Evolutionary conservation across 2,329 filamentous ascomycete genomes (phyloP), one percentile per base, ranked within the genome.

Genomic region (Acarospora socialis): DNA sequence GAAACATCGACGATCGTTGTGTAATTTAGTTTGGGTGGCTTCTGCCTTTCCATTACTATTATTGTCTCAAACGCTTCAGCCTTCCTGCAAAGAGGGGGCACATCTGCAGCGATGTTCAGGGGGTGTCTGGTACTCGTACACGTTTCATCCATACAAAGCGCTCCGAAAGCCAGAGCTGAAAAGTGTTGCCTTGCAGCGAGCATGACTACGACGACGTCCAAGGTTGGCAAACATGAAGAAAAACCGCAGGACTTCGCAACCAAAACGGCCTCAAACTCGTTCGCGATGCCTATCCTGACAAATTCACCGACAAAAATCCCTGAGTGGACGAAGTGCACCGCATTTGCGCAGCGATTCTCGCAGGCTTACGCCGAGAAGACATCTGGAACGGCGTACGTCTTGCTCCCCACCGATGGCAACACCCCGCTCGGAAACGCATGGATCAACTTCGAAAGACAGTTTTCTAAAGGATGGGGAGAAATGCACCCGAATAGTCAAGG

Each of bases 351-450:
- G 17, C 28, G 28, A 8, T 7, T 14, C 16, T 8, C 7, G 7
- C 28, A 30, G 28, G 28, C 28, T 21, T 30, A 22, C 21, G 28
- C 28, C 7, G 28, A 30, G 28, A 30, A 30, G 14, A 30, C 7
- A 7, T 21, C 28, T 21, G 28, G 28, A 7, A 30, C 14, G 8
- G 28, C 14, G 7, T 21, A 23, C 14, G 28, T 30, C 28, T 23
- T 30, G 28, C 14, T 30, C 13, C 28, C 28, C 7, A 23, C 28
- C 7, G 28, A 30, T 17, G 21, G 9, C 7, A 30, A 12, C 7
- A 17, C 19, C 14, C 19, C 21, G 7, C 7, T 12, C 28, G 21
- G 21, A 21, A 30, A 21, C 7, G 28, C 21, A 14, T 30, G 28
- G 28, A 30, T 14, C 7, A 30, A 30, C 13, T 7, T 30, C 9